Evolutionary conservation across 2,329 filamentous ascomycete species (phyloP), one percentile per base, ranked within the genome.

Genomic region (Chaetomium olivaceum): DNA sequence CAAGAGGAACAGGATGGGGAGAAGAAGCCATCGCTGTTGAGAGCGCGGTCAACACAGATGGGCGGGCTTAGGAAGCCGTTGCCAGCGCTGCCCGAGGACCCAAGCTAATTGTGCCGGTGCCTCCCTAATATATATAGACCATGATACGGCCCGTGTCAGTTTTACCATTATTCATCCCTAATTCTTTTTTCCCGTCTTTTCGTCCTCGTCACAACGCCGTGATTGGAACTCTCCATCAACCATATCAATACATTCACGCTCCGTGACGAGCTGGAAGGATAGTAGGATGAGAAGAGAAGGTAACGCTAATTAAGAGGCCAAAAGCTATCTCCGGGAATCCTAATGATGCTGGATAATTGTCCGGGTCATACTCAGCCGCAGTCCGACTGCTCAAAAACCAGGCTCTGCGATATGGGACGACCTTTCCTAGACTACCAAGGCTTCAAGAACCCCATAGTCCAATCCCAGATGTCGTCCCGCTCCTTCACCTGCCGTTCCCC

Each of bases 61-160:
- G 67, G 46, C 48, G 62, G 65, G 7, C 63, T 69, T 11, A 68
- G 56, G 56, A 77, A 78, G 55, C 76, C 76, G 36, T 64, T 78
- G 7, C 76, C 77, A 8, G 76, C 76, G 52, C 61, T 77, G 23
- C 76, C 77, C 4, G 76, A 77, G 67, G 73, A 74, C 62, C 71
- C 75, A 8, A 73, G 71, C 68, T 73, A 55, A 71, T 31, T 3
- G 23, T 52, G 54, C 31, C 8, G 14, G 31, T 51, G 27, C 33
- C 23, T 25, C 12, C 21, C 3, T 56, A 16, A 39, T 48, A 31
- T 43, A 14, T 48, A 50, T 36, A 27, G 29, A 14, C 16, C 43
- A 36, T 59, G 21, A 51, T 52, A 60, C 31, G 33, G 51, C 29
- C 57, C 14, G 36, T 58, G 23, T 52, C n/a, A 56, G 25, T 43